Base-by-base conservation (phyloP, 768 basidiomycete species). In the Tricholoma matsutake region DNA sequence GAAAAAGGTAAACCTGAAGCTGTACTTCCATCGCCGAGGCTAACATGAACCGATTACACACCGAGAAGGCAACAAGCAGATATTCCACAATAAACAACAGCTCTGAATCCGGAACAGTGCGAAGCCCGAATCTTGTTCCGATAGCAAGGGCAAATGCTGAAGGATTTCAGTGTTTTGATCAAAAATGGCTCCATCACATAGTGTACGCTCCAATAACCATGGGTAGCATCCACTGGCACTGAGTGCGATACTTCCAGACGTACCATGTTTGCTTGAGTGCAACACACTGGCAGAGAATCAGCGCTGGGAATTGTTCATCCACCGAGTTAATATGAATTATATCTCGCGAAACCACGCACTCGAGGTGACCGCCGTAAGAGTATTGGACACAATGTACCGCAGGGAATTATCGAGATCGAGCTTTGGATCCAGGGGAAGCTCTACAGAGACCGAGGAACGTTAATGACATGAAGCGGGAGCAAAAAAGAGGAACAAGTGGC, bases 191-290 rank as follows among this genome's bases (percentile, higher is more conserved):
- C n/a, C n/a, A 16, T 20, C 11, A 74, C 83, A 52, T 58, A 81
- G 85, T 79, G 68, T 81, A 85, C 31, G 75, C 77, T n/a, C 87
- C 87, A 59, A 89, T 80, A 5, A 81, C 75, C 81, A 88, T 84
- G 16, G 78, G 69, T 32, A 85, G 66, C 87, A 89, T 88, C 72
- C 78, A 87, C 62, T 75, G 81, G 5, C 78, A 87, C 62, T 75
- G 81, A 4, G 81, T 79, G 3, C 84, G 81, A 57, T 76, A 80
- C 59, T 73, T 77, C 65, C 69, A 71, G 11, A 78, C 76, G 43
- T 73, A 75, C 54, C 69, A 75, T 6, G 80, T 75, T 65, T 86
- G 84, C 2, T 71, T 55, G 20, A 86, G 56, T 22, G 76, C 83
- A 22, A 78, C 74, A 14, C 69, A n/a, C n/a, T n/a, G n/a, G n/a